A percentile compares a stretch with the other conserved stretches of the same genome.
phyloP scores from a whole-genome alignment of 1,284 basidiomycete genomes.

The Sanguinoderma infundibulare region DNA sequence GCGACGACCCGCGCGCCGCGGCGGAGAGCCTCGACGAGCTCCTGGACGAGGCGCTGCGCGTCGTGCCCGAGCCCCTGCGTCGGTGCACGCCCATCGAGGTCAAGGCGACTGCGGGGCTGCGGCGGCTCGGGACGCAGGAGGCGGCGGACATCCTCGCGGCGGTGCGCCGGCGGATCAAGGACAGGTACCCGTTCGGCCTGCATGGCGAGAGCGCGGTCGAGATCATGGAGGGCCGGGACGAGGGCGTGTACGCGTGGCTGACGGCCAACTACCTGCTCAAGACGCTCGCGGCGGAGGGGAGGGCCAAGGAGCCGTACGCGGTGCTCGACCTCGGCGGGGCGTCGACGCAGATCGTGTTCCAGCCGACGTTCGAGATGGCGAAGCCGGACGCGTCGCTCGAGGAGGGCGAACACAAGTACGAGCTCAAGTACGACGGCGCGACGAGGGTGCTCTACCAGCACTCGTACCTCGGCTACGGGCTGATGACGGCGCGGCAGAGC shows the following conservation, averaged over 20 bases:
- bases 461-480: conserved; percentile 94
- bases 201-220: conserved; percentile 68
- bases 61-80: conserved; percentile 74
- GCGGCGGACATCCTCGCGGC: conserved; percentile 80
- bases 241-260: conserved; percentile 98
- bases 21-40: conserved; percentile 84
- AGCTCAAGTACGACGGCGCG: conserved; percentile 76
- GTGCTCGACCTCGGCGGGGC: conserved; percentile 97
- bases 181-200: conserved; percentile 78
- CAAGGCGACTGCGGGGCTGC: conserved; percentile 93
- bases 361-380: conserved; percentile 69
- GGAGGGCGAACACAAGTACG: conserved; percentile 95
- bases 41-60: conserved; percentile 78
- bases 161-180: conserved; percentile 68
- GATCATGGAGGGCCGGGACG: conserved; percentile 97
- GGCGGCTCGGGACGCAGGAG: conserved; percentile 73
- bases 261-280: conserved; percentile 93
- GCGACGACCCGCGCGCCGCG: conserved; percentile 63
- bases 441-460: conserved; percentile 88
- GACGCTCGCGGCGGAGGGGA: conserved; percentile 66
- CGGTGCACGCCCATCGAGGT: conserved; percentile 90
- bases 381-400: conserved; percentile 56
- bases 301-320: conserved; percentile 73
- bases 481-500: conserved; percentile 88
- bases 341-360: conserved; percentile 98